A percentile compares a stretch with the other conserved stretches of the same genome.
These are phyloP conservation scores for Kentomonas sorsogonicus DNA, from an alignment of 208 protist species.

Conservation along the genomic window DNA sequence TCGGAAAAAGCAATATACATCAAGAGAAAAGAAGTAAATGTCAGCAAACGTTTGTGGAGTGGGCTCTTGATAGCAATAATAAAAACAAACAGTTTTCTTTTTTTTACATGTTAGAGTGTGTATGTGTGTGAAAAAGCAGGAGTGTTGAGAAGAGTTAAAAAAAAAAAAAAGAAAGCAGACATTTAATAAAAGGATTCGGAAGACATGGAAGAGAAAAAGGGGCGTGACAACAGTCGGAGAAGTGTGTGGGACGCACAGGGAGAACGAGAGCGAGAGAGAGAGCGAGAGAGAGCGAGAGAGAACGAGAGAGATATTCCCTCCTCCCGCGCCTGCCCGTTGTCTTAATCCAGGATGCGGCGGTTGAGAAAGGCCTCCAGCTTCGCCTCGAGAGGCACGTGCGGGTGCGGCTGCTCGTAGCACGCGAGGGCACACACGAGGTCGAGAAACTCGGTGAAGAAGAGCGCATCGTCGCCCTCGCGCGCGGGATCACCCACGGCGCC, in stretches of 20 bases:
- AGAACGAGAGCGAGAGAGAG: too few species aligned
- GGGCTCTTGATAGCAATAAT: not conserved
- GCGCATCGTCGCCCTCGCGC: conserved; percentile 24
- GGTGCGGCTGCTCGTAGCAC: conserved; percentile 31
- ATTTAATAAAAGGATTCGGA: too few species aligned
- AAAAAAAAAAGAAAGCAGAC: too few species aligned
- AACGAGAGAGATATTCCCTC: not conserved
- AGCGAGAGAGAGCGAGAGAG: too few species aligned
- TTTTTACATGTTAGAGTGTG: too few species aligned
- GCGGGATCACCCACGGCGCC: conserved; percentile 18
- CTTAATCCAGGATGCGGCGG: conserved; percentile 18
- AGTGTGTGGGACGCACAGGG: too few species aligned
- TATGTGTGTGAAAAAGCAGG: too few species aligned
- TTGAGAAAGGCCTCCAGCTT: conserved; percentile 34
- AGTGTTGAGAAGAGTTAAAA: too few species aligned
- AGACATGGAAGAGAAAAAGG: too few species aligned
- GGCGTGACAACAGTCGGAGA: too few species aligned
- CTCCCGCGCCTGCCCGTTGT: too few species aligned
- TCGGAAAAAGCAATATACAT: conserved; percentile 5
- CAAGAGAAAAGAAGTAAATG: conserved; percentile 18
- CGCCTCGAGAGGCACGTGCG: conserved; percentile 24
- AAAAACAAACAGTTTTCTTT: not conserved
- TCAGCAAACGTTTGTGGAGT: not conserved
- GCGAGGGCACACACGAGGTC: conserved; percentile 34
- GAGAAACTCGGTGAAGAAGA: conserved; percentile 53